Conservation (phyloP, 331 rosid species). For the Phaseolus coccineus region DNA sequence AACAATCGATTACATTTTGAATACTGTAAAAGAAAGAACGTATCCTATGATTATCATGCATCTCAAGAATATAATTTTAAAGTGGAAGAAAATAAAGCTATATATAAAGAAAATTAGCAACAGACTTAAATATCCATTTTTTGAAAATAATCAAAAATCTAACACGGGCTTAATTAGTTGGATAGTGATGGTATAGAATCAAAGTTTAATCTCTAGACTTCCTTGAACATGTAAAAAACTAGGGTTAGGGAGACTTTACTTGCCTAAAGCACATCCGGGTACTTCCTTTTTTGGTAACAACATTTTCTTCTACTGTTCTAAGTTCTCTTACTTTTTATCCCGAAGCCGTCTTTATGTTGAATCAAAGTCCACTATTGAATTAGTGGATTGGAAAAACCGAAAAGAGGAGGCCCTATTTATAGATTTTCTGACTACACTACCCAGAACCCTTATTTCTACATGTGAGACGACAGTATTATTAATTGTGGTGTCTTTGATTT, state of each 20-base stretch:
- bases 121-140: not conserved
- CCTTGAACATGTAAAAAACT: slow-evolving; percentile 30
- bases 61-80: not conserved
- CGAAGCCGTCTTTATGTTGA: slow-evolving; percentile 46
- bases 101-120: slow-evolving; percentile 18
- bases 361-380: slow-evolving; percentile 6
- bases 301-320: slow-evolving; percentile 20
- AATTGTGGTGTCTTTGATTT: slow-evolving; percentile 31
- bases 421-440: slow-evolving; percentile 28
- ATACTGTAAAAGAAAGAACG: not conserved
- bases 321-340: slow-evolving; percentile 39
- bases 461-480: not conserved
- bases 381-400: not conserved
- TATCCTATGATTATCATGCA: not conserved
- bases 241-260: slow-evolving; percentile 51
- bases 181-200: not conserved
- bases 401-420: slow-evolving; percentile 25
- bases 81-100: slow-evolving; percentile 8
- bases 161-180: not conserved
- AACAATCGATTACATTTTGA: not conserved
- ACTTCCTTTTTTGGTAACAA: slow-evolving; percentile 16
- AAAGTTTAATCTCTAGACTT: not conserved
- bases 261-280: slow-evolving; percentile 29
- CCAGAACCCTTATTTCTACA: slow-evolving; percentile 30
- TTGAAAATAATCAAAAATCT: not conserved